Evolutionary conservation across 2,329 filamentous ascomycete species (phyloP).

Genomic region (Botrytis tulipae): DNA sequence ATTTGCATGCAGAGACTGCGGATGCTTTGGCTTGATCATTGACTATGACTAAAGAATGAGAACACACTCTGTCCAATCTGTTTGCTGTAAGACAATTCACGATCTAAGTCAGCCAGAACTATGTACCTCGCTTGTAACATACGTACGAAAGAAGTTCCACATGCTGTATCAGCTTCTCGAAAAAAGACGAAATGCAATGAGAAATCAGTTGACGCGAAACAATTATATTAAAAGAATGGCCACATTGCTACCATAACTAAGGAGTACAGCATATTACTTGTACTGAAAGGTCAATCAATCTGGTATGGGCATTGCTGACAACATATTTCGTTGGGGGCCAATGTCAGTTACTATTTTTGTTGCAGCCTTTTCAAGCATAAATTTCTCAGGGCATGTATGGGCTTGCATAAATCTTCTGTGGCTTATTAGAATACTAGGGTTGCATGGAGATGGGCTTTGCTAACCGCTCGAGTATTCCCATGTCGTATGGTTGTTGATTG

Average conservation of each 20-base stretch:
- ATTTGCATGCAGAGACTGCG: background rate
- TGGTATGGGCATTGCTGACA: background rate
- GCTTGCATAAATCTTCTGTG: background rate
- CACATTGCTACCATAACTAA: background rate
- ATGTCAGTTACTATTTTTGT: background rate
- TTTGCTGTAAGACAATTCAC: background rate
- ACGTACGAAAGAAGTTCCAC: background rate
- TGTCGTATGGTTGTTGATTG: background rate
- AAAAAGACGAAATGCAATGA: background rate
- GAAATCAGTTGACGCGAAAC: background rate
- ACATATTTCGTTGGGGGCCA: background rate
- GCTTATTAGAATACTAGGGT: background rate
- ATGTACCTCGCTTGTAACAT: background rate
- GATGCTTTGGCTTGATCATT: background rate
- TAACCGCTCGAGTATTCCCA: background rate
- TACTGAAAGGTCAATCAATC: too few relatives aligned
- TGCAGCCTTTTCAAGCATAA: background rate
- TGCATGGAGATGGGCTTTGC: background rate
- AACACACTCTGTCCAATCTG: background rate
- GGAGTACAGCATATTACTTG: too few relatives aligned
- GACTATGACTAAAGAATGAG: rapidly evolving
- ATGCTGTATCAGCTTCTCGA: background rate
- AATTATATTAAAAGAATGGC: background rate
- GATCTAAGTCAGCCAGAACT: background rate
- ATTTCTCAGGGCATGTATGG: background rate